Evolutionary conservation across 2,329 filamentous ascomycete genomes (phyloP), one percentile per base, ranked within the genome.

Genomic region (Talaromyces albobiverticillius): DNA sequence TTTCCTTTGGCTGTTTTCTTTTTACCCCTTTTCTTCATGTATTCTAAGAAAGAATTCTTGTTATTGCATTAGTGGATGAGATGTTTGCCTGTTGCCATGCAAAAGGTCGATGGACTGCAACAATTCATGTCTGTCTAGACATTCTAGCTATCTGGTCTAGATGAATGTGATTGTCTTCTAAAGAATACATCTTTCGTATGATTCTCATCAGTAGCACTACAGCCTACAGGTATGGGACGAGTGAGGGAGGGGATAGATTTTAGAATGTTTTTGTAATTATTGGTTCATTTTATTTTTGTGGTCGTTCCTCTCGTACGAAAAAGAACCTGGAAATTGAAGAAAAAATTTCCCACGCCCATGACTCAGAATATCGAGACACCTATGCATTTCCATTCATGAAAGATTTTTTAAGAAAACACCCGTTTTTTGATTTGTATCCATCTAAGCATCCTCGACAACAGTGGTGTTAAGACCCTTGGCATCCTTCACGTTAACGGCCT

Each of bases 401-500:
- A 47, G 20, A 20, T 4, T 23, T 23, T 13, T 31, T 46, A 29
- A 40, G 10, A n/a, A n/a, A 43, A 32, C 5, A 41, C n/a, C 4
- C 20, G 11, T 34, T 18, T 34, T 22, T 46, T 22, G 8, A 14
- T 41, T 47, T 5, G 5, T 29, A 10, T n/a, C n/a, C n/a, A 31
- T 56, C 25, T 56, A 56, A 46, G 54, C 54, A 45, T 85, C 82
- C 73, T 87, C 84, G 60, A 99, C 93, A 70, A 95, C 83, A 69
- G 88, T 85, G 67, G 94, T 99, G 75, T 89, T 85, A 69, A 99
- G 88, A 78, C 94, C 93, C 90, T 96, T 97, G 79, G 91, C 86
- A 81, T 95, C 89, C 90, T 97, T 96, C 76, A 97, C 92, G 80
- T 96, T 96, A 77, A 99, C 94, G 70, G 94, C 94, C 87, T 99